Conservation (phyloP, 139 green algal genomes). For the Auxenochlorella pyrenoidosa region DNA sequence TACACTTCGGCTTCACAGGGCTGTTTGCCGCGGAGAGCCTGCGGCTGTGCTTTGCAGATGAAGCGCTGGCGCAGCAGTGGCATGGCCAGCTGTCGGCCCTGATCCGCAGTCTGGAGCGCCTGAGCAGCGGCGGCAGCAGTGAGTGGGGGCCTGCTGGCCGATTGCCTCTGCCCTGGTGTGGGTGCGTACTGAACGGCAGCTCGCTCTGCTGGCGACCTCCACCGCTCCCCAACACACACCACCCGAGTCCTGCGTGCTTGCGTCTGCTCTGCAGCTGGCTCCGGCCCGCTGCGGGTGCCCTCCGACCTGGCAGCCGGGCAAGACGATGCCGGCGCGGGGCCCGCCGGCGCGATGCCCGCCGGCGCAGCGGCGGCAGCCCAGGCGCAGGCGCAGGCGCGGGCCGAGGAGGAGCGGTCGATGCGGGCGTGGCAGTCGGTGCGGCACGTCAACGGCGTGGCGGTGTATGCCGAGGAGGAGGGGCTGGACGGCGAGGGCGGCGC, state of each 20-base stretch:
- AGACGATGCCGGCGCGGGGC: neutral
- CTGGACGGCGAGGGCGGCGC: slow-evolving; percentile 52
- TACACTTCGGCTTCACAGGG: slow-evolving; percentile 22
- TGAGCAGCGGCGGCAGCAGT: slow-evolving; percentile 11
- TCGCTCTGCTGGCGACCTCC: no score
- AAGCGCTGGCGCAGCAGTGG: slow-evolving; percentile 9
- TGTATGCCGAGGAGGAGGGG: slow-evolving; percentile 50
- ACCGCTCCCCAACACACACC: neutral
- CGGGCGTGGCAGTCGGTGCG: slow-evolving; percentile 44
- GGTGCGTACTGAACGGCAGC: no score
- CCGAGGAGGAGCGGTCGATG: neutral
- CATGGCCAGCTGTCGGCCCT: slow-evolving; percentile 1
- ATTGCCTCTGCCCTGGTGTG: neutral
- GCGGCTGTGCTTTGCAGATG: slow-evolving; percentile 20
- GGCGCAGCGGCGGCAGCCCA: neutral
- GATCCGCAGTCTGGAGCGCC: neutral
- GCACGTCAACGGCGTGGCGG: slow-evolving; percentile 53
- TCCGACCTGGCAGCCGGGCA: neutral
- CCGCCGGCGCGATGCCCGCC: neutral
- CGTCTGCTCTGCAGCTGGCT: neutral
- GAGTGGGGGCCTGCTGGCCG: neutral
- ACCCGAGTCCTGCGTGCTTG: neutral
- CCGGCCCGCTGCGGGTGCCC: neutral
- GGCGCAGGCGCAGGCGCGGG: neutral
- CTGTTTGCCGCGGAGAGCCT: slow-evolving; percentile 29